phyloP scores from a whole-genome alignment of 805 yeast genomes.

The Hanseniaspora osmophila region DNA sequence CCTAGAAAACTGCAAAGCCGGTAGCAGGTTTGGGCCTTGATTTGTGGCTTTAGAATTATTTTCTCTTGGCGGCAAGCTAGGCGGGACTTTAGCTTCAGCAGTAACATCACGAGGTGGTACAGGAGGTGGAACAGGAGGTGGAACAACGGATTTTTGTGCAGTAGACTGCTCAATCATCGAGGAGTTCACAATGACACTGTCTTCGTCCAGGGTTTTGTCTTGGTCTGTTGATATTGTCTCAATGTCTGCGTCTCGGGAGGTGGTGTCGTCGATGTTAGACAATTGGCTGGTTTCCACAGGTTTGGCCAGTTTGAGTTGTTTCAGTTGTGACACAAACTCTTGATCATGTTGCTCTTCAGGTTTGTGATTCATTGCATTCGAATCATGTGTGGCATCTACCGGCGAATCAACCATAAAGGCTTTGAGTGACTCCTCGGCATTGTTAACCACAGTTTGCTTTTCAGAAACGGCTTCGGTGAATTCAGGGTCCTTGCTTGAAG shows the following conservation, averaged over 20 bases:
- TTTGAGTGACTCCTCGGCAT: too few species aligned
- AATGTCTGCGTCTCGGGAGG: too few species aligned
- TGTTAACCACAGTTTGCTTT: too few species aligned
- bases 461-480: too few species aligned
- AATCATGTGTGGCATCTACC: too few species aligned
- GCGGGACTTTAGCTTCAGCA: background rate
- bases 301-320: background rate
- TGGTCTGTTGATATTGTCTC: background rate
- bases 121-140: constrained; percentile 3
- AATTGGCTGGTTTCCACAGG: background rate
- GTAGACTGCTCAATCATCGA: background rate
- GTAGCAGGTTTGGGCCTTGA: background rate
- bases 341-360: background rate
- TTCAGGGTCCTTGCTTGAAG: too few species aligned
- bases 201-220: background rate
- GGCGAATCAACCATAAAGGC: too few species aligned
- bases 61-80: constrained; percentile 1
- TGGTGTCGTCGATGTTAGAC: too few species aligned
- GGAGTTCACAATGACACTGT: background rate
- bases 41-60: background rate
- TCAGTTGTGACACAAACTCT: background rate
- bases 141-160: background rate
- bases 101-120: constrained; percentile 3
- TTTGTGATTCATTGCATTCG: background rate
- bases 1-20: too few species aligned